Conservation (phyloP, 2,329 filamentous ascomycete genomes). For the Ceratocystis variospora region DNA sequence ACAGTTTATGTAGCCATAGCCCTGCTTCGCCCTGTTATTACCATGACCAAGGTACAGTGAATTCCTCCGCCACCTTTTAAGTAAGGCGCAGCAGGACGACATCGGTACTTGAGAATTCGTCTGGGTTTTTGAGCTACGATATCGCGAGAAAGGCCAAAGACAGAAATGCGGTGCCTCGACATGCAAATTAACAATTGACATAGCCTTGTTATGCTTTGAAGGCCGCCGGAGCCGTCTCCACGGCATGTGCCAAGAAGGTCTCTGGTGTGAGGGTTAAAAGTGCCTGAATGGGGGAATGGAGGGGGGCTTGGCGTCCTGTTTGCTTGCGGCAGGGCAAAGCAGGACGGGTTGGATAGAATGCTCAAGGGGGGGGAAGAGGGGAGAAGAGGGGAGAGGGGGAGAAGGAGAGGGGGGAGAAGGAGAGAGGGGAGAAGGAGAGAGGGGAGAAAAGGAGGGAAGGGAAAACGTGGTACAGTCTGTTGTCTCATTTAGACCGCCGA, state of each 20-base stretch:
- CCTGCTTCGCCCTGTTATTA: too few species aligned
- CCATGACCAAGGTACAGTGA: too few species aligned
- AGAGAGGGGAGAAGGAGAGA: neutral
- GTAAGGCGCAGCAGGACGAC: too few species aligned
- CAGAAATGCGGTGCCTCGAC: too few species aligned
- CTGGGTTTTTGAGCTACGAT: neutral
- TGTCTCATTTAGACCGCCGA: neutral
- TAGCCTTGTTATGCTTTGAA: constrained; percentile 19
- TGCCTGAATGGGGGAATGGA: neutral
- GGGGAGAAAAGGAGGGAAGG: neutral
- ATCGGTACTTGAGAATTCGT: too few species aligned
- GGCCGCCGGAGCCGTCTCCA: neutral
- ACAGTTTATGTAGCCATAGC: too few species aligned
- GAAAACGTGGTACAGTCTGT: neutral
- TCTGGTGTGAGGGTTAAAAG: neutral
- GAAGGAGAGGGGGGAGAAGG: too few species aligned
- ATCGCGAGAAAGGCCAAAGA: neutral
- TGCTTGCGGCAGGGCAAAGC: neutral
- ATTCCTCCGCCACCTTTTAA: too few species aligned
- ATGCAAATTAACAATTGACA: too few species aligned
- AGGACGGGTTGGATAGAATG: neutral
- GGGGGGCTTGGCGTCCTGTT: neutral
- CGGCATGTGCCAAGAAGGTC: constrained; percentile 1
- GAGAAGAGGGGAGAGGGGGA: too few species aligned
- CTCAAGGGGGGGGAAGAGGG: neutral